Conservation (phyloP, 371 early-diverging fungal genomes). For the Mucor irregularis region DNA sequence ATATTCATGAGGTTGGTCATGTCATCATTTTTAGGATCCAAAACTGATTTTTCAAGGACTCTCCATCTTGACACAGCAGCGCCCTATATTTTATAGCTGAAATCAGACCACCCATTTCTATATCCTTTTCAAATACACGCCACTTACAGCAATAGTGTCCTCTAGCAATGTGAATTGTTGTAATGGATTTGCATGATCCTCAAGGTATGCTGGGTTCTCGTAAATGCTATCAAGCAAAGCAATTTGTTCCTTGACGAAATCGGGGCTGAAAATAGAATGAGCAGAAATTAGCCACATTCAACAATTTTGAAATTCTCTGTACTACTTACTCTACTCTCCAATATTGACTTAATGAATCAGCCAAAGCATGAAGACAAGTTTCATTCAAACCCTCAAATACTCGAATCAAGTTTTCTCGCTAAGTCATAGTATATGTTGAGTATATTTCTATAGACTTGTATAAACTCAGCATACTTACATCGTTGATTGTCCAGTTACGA, state of each 20-base stretch:
- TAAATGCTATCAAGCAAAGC: constrained; percentile 49
- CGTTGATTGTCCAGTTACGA: constrained; percentile 54
- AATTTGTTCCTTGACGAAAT: constrained; percentile 40
- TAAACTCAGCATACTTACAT: constrained; percentile 27
- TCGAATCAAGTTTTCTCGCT: constrained; percentile 47
- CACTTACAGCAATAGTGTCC: constrained; percentile 50
- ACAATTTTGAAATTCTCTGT: too few relatives aligned
- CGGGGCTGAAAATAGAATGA: constrained; percentile 24
- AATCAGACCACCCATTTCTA: too few relatives aligned
- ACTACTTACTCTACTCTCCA: constrained; percentile 47
- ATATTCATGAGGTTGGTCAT: constrained; percentile 41
- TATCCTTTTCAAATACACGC: too few relatives aligned
- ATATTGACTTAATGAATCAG: constrained; percentile 43
- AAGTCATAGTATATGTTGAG: not conserved
- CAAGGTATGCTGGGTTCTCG: constrained; percentile 49
- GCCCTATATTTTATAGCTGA: too few relatives aligned
- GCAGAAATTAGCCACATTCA: too few relatives aligned
- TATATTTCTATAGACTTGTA: not conserved
- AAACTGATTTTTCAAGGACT: constrained; percentile 33
- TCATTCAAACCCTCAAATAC: constrained; percentile 49
- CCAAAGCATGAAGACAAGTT: constrained; percentile 36
- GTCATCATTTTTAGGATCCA: constrained; percentile 33
- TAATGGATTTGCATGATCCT: constrained; percentile 44
- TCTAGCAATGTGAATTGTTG: constrained; percentile 38
- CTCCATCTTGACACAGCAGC: constrained; percentile 56